A percentile compares a stretch with the other conserved stretches of the same genome.
Evolutionary conservation across 2,329 filamentous ascomycete species (phyloP).

Genomic region (Emmonsiellopsis sp.): DNA sequence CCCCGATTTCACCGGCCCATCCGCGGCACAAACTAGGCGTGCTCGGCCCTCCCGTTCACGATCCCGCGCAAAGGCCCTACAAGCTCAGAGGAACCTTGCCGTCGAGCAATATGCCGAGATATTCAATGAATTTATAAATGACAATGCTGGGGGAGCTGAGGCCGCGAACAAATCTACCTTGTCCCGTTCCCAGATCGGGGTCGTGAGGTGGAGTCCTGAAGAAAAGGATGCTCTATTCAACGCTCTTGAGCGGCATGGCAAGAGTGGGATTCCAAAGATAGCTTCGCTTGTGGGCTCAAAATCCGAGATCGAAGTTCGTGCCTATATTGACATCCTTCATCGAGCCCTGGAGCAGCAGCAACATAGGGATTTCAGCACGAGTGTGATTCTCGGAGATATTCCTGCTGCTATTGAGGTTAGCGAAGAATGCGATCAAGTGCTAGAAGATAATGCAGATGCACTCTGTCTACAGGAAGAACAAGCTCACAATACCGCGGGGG

Average conservation of each 20-base stretch:
- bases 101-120: constrained; percentile 42
- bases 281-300: constrained; percentile 59
- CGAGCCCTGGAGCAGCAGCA: constrained; percentile 37
- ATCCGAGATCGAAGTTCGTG: constrained; percentile 60
- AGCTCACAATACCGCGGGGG: constrained; percentile 52
- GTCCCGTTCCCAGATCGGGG: constrained; percentile 53
- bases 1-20: not conserved
- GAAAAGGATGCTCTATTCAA: constrained; percentile 67
- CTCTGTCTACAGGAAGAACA: constrained; percentile 56
- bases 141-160: constrained; percentile 7
- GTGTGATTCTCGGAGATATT: constrained; percentile 45
- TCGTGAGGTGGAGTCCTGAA: constrained; percentile 55
- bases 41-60: not conserved
- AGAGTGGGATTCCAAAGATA: constrained; percentile 53
- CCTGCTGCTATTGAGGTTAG: constrained; percentile 66
- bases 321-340: constrained; percentile 58
- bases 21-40: not conserved
- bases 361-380: constrained; percentile 24
- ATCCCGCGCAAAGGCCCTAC: constrained; percentile 9
- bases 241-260: constrained; percentile 54
- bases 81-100: constrained; percentile 32
- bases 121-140: constrained; percentile 49
- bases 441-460: constrained; percentile 61
- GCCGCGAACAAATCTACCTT: constrained; percentile 16
- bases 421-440: constrained; percentile 50